phyloP scores from a whole-genome alignment of 2,329 filamentous ascomycete genomes.

The Beauveria sp. region DNA sequence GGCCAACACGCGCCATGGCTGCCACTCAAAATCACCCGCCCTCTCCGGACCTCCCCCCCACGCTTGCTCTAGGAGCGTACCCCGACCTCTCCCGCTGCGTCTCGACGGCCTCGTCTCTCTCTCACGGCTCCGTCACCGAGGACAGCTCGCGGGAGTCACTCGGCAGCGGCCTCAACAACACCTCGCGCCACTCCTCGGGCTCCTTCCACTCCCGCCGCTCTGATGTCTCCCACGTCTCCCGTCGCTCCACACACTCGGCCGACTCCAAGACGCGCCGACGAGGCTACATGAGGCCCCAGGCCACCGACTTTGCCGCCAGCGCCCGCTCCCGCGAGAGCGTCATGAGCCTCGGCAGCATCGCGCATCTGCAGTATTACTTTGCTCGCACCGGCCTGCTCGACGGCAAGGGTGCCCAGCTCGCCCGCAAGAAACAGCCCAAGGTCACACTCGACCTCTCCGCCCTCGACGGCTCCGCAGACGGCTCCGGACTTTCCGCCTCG shows the following conservation, averaged over 20 bases:
- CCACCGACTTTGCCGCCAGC: conserved; percentile 82
- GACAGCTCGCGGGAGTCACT: conserved; percentile 45
- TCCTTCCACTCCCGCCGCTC: conserved; percentile 43
- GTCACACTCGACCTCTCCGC: conserved; percentile 51
- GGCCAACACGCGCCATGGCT: conserved; percentile 24
- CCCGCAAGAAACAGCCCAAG: conserved; percentile 60
- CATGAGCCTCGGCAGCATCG: conserved; percentile 91
- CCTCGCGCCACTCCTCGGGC: conserved; percentile 56
- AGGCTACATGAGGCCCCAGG: conserved; percentile 82
- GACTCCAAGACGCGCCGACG: conserved; percentile 47
- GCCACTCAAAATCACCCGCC: conserved; percentile 39
- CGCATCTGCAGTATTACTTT: conserved; percentile 97
- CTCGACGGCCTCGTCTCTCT: conserved; percentile 54
- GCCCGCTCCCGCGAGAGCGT: conserved; percentile 89
- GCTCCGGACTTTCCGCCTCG: conserved; percentile 33
- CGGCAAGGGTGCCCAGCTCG: conserved; percentile 81
- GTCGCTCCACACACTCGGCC: conserved; percentile 40
- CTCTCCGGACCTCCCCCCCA: conserved; percentile 55
- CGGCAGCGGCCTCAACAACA: conserved; percentile 42
- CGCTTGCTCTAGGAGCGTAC: conserved; percentile 52
- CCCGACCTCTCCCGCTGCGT: conserved; percentile 55
- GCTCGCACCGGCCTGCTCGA: conserved; percentile 88
- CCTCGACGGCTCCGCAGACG: conserved; percentile 29
- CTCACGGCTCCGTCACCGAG: conserved; percentile 46
- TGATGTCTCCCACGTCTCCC: conserved; percentile 30